Evolutionary conservation across 148 eudicot genomes (phyloP), one percentile per base, ranked within the genome.

Genomic region (Selenicereus undatus): DNA sequence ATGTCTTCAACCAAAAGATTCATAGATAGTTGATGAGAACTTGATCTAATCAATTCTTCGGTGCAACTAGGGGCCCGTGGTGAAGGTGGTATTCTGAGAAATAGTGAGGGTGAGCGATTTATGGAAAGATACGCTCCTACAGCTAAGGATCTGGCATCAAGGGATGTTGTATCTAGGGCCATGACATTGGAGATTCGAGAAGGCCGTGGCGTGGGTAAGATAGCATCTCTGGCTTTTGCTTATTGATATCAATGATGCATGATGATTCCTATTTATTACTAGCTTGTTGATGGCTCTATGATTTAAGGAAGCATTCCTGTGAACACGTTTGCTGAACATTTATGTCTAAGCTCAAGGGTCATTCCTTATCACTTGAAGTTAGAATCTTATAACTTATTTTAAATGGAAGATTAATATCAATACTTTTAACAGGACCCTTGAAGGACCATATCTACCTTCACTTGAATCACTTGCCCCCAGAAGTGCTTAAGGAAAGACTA

Each of bases 161-260:
- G 98, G 79, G 99, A 96, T 81, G 92, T 93, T 78, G 98, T 96
- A 78, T 96, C 98, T n/a, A 89, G 99, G 82, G 92, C 98, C 71
- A 94, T 96, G 99, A 96, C 99, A 14, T 92, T 96, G 99, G 99
- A 96, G 88, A 96, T 96, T 81, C 91, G 98, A 64, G 99, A 96
- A 88, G 98, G 99, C 30, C 99, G 99, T 86, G 99, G 99, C 86
- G 98, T 96, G 73, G 99, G 99, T 96, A 90, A 79, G 91, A 78
- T 51, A 60, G 27, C 35, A 21, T 62, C 54, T 60, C 16, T 39
- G 50, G 11, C 32, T 24, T 60, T 60, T 22, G 65, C 65, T 30
- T 83, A 21, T 56, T 8, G 20, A 71, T 71, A 27, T 50, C 32
- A 35, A 32, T 32, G 32, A 32, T 32, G 32, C 32, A 32, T 2